These are phyloP conservation scores for Terfezia claveryi DNA, from an alignment of 495 filamentous ascomycete species.

Conservation along the genomic window DNA sequence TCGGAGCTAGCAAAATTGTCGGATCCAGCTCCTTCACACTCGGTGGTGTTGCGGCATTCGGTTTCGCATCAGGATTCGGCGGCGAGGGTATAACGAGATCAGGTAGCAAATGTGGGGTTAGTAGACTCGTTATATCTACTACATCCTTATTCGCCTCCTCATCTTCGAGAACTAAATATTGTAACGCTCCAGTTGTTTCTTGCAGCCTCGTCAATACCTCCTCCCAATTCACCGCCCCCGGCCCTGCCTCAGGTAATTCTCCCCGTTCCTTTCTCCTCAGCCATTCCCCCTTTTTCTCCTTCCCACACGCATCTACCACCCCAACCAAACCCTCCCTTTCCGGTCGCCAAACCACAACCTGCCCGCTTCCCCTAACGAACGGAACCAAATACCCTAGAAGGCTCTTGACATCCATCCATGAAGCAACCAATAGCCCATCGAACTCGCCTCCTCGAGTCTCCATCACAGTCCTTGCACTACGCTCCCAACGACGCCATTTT, in stretches of 20 bases:
- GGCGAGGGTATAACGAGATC: not conserved
- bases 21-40: constrained; percentile 47
- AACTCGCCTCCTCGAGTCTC: constrained; percentile 53
- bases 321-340: constrained; percentile 52
- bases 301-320: constrained; percentile 60
- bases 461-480: constrained; percentile 42
- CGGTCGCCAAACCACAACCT: constrained; percentile 65
- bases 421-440: constrained; percentile 61
- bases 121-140: constrained; percentile 12
- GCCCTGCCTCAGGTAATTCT: not conserved
- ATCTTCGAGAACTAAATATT: not conserved
- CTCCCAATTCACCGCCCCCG: not conserved
- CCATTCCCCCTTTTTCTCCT: constrained; percentile 31
- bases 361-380: constrained; percentile 58
- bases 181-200: not conserved
- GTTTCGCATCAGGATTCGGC: constrained; percentile 26
- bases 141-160: constrained; percentile 18
- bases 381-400: constrained; percentile 54
- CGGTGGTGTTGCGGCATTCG: too few relatives aligned
- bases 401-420: constrained; percentile 53
- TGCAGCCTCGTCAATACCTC: not conserved
- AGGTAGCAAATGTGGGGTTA: not conserved
- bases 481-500: constrained; percentile 64
- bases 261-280: constrained; percentile 1
- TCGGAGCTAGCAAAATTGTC: constrained; percentile 53